Base-by-base conservation (phyloP, 176 grass and related monocot genomes). In the Cenchrus purpureus region DNA sequence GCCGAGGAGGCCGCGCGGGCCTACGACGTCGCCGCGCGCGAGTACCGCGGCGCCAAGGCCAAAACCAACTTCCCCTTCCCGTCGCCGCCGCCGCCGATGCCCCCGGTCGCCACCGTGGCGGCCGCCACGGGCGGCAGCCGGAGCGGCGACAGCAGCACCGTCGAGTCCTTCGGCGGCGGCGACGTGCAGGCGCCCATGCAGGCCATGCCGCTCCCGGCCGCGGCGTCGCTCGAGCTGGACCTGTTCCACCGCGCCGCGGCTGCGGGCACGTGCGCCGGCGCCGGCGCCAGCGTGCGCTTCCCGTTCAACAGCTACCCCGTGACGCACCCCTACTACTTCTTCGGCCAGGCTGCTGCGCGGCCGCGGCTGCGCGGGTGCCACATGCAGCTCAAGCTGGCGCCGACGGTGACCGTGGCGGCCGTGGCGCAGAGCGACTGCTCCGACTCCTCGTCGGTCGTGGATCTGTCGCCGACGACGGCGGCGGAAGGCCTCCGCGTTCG, bases 21-120 rank as follows among this genome's bases (percentile, higher is more conserved):
- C 1, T 98, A 98, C 82, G 93, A 98, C 81, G 70, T 80, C 20
- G 96, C 93, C 40, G 96, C 96, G 15, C 96, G 93, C 59, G 91
- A 90, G 25, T 95, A 94, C 83, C 96, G 93, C 28, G 96, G 96
- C 32, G 71, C 81, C 22, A 98, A 98, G 83, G 96, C 96, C 58
- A 98, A 98, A 77, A 94, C 96, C 63, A 98, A 98, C 83, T 98
- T 98, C 83, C 85, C 93, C 4, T 93, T 59, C 83, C 61, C 86
- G 0, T 11, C 68, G 0, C 6, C 62, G 22, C 3, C 34, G 34
- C 34, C 34, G 15, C 62, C 54, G 34, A 4, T 11, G 48, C 15
- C 73, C 4, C 50, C 42, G 49, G 71, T 7, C 13, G 3, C 51
- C 12, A 56, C 63, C 20, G 37, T 29, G 1, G 77, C 51, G 7